Base-by-base conservation (phyloP, 768 basidiomycete genomes). In the Panaeolus papilionaceus region DNA sequence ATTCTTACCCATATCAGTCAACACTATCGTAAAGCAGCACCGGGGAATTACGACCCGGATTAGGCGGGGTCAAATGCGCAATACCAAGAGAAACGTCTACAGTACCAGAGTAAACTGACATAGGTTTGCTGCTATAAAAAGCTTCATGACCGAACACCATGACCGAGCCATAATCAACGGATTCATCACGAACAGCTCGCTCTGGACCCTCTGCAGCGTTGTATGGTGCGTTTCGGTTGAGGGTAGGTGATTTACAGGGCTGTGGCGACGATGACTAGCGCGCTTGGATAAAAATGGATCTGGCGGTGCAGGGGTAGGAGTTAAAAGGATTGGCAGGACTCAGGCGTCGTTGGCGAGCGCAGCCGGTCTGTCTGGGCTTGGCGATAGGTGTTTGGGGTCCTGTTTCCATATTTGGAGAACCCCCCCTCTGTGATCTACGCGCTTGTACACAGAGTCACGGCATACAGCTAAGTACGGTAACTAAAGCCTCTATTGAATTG, bases 61-160 rank as follows among this genome's bases (percentile, higher is more conserved):
- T 33, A 58, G 54, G 28, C 54, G 54, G 54, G 28, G 28, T 28
- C 14, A 37, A 10, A 9, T 49, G 47, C 20, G 23, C 6, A 6
- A 23, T 23, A 58, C 54, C 54, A 58, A 33, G 28, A 37, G 28
- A 58, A 58, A 16, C 28, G 37, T 1, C 33, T 8, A 28, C 54
- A 1, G 54, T 16, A 14, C 54, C 54, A 58, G 54, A 58, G 54
- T 58, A 58, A 58, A n/a, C 3, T 58, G 54, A 58, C 54, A 58
- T 16, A 58, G 14, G 28, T 33, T 1, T 4, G 8, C 49, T 23
- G 4, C 54, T 33, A 33, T 37, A 33, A 28, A 58, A 28, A 28
- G 47, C 28, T 10, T 58, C 54, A 37, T 58, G 26, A 28, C 54
- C 54, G 54, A 37, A 9, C 45, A 11, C 12, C 26, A 51, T 51